Base-by-base conservation (phyloP, 2,329 filamentous ascomycete species). In the Xylaria hypoxylon region DNA sequence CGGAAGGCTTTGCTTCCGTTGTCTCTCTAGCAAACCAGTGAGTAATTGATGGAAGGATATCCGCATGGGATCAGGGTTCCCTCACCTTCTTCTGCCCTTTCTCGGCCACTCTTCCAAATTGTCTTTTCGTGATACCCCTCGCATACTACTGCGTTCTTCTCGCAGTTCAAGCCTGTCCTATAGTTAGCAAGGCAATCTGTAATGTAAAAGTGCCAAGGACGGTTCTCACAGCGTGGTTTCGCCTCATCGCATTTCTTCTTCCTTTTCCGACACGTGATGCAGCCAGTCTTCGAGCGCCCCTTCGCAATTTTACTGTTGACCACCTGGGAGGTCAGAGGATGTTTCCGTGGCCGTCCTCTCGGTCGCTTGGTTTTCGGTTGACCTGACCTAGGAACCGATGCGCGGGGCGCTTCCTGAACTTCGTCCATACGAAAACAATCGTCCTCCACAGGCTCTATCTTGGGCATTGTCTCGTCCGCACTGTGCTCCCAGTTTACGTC, bases 101-200 rank as follows among this genome's bases (percentile, higher is more conserved):
- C 91, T 76, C 88, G 93, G 31, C 93, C 93, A 75, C 92, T 94
- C 78, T 90, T 93, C 94, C 94, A 97, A 59, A 93, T 87, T 65
- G 92, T 91, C 77, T 93, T 93, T 68, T 93, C 91, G 57, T 92
- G 92, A 76, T 97, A 97, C 13, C 94, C 94, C 79, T 97, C 93
- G 76, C 94, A 97, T 13, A 94, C 88, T 13, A 97, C 92, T 8
- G 93, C 93, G 77, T 97, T 97, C 84, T 97, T 97, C 80, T 96
- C 91, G 76, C 94, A 97, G 74, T 96, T 96, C 79, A 93, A 85
- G 73, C 92, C 91, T 93, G 63, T 70, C 77, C 31, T 73, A 33
- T 15, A 15, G 47, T 70, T 55, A 69, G 62, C 48, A 35, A 55
- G 48, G 22, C 31, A 26, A 33, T 42, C 22, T 24, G 19, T 5